Percentiles rank a stretch among this genome's conserved stretches.
Conservation (phyloP, 2,329 filamentous ascomycete genomes). For the Cercospora sp. region DNA sequence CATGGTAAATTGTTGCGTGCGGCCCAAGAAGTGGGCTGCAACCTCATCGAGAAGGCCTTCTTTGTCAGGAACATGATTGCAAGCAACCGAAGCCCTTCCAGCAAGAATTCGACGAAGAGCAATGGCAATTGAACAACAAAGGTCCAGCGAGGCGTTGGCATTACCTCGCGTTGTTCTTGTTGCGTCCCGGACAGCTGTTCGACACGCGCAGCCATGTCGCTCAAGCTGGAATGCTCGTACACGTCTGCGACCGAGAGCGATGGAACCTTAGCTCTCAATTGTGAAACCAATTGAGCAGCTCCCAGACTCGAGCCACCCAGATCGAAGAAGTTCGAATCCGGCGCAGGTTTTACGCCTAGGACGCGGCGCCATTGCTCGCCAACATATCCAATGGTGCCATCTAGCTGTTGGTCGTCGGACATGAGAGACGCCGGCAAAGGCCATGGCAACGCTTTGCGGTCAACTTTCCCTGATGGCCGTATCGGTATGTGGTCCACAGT, state of each 20-base stretch:
- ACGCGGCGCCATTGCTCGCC: constrained; percentile 14
- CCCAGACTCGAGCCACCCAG: constrained; percentile 14
- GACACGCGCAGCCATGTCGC: constrained; percentile 5
- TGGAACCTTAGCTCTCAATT: neutral
- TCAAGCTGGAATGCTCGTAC: constrained; percentile 3
- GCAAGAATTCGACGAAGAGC: neutral
- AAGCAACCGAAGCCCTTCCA: constrained; percentile 11
- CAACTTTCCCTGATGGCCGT: constrained; percentile 11
- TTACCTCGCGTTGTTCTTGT: neutral
- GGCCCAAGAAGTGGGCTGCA: constrained; percentile 11
- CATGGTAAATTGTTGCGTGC: constrained; percentile 4
- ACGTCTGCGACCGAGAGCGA: constrained; percentile 11
- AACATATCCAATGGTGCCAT: constrained; percentile 2
- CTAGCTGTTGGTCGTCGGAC: neutral
- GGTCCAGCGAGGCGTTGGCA: constrained; percentile 7
- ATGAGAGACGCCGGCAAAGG: constrained; percentile 8
- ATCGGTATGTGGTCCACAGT: constrained; percentile 13
- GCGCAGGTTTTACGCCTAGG: constrained; percentile 7
- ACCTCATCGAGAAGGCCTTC: neutral
- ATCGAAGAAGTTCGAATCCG: constrained; percentile 14
- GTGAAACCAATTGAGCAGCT: constrained; percentile 15
- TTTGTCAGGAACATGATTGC: constrained; percentile 15
- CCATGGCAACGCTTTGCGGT: constrained; percentile 14
- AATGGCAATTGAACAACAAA: constrained; percentile 10
- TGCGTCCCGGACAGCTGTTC: neutral